A percentile compares a stretch with the other conserved stretches of the same genome.
Conservation (phyloP, 495 filamentous ascomycete species). For the Daldinia vernicosa region DNA sequence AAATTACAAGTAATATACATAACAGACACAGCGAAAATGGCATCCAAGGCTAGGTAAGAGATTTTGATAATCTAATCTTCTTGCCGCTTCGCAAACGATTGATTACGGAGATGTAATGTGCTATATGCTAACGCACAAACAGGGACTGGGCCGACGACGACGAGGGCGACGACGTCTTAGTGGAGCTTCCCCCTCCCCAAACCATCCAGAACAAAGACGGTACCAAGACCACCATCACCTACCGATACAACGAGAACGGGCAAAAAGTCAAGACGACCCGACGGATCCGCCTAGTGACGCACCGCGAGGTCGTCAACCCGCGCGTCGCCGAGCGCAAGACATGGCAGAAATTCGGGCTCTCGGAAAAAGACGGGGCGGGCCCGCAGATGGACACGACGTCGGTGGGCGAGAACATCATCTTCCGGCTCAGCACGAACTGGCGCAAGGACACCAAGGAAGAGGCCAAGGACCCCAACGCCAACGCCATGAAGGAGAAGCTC, state of each 20-base stretch:
- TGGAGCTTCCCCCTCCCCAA: conserved; percentile 82
- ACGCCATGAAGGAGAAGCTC: conserved; percentile 85
- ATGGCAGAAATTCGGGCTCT: conserved; percentile 90
- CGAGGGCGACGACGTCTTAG: conserved; percentile 84
- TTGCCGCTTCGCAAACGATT: neutral
- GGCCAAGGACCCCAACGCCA: conserved; percentile 74
- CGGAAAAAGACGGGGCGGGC: conserved; percentile 70
- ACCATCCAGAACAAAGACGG: conserved; percentile 96
- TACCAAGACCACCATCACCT: conserved; percentile 92
- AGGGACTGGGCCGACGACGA: conserved; percentile 95
- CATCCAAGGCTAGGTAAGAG: conserved; percentile 31
- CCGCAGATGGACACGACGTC: conserved; percentile 85
- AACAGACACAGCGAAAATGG: conserved; percentile 21
- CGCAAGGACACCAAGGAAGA: conserved; percentile 87
- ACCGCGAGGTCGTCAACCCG: conserved; percentile 93
- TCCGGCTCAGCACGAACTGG: conserved; percentile 90
- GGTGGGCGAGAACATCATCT: conserved; percentile 96
- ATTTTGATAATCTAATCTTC: neutral
- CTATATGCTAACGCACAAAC: conserved; percentile 38
- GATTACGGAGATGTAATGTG: neutral
- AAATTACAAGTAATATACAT: neutral
- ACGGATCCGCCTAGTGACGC: conserved; percentile 86
- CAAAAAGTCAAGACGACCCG: conserved; percentile 97
- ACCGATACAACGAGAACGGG: conserved; percentile 88
- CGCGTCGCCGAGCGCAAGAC: conserved; percentile 90